Base-by-base conservation (phyloP, 2,329 filamentous ascomycete genomes). In the Colletotrichum sp. region DNA sequence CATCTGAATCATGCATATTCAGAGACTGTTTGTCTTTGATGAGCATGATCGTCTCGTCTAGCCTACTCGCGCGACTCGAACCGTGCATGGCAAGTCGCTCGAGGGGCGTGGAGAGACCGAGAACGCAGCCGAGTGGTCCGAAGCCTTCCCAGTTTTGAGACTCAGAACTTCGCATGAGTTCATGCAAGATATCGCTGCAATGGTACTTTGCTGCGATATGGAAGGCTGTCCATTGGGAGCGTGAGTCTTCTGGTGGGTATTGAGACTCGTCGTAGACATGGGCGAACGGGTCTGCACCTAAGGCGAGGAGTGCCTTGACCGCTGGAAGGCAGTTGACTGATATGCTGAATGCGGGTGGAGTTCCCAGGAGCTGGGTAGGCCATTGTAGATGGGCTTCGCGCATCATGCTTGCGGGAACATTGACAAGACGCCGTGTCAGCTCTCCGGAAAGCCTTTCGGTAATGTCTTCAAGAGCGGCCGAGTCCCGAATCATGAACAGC, bases 391-490 rank as follows among this genome's bases (percentile, higher is more conserved):
- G 44, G n/a, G 10, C 44, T 21, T 49, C 44, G 1, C 44, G 44
- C 0, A 21, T 21, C 6, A 1, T 21, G 10, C 0, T 49, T 21
- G n/a, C 18, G n/a, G 44, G n/a, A 1, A 49, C 18, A 0, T 49
- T 49, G n/a, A 49, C n/a, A 4, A 49, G 44, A 21, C n/a, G 44
- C n/a, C 0, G n/a, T 49, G 44, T 0, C 6, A 21, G 44, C 18
- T 49, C 44, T 21, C 44, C 10, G 3, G 44, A 49, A 21, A 49
- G 44, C 44, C 2, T 49, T 0, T 49, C 0, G 44, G n/a, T 49
- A 8, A 21, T 21, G 18, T 49, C 44, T 8, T 49, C n/a, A 21
- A 49, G 6, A 49, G 9, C 44, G 44, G 10, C n/a, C 4, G 44
- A 0, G 10, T 49, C 18, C 44, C 0, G 6, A 21, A 49, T 21